These are phyloP conservation scores for Candida silvicultrix DNA, from an alignment of 805 yeast species.

Conservation along the genomic window DNA sequence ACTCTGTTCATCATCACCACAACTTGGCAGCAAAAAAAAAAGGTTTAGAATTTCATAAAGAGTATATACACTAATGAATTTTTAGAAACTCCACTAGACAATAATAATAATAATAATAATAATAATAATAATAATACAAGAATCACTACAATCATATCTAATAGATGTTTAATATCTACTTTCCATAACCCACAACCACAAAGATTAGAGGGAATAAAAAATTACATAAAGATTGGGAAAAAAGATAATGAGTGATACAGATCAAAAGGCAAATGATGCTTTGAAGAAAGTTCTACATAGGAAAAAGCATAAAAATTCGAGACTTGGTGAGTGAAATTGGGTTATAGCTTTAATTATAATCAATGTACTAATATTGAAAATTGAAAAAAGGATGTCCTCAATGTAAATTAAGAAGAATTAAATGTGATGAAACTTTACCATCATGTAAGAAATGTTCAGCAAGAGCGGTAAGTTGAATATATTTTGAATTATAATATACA, in stretches of 20 bases:
- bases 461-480: conserved; percentile 16
- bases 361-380: too few species aligned
- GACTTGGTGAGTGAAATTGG: conserved; percentile 9
- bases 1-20: too few species aligned
- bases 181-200: neutral
- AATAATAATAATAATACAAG: too few species aligned
- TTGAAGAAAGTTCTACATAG: conserved; percentile 21
- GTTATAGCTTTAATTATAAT: neutral
- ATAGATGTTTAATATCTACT: conserved; percentile 1
- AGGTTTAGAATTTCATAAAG: too few species aligned
- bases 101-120: too few species aligned
- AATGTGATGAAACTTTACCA: conserved; percentile 58
- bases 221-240: neutral
- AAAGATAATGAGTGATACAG: neutral
- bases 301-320: conserved; percentile 56
- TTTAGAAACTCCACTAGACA: too few species aligned
- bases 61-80: too few species aligned
- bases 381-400: conserved; percentile 49
- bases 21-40: too few species aligned
- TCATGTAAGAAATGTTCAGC: conserved; percentile 42
- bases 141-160: too few species aligned
- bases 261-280: neutral
- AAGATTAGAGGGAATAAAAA: too few species aligned
- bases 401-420: conserved; percentile 52
- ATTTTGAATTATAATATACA: neutral